phyloP scores from a whole-genome alignment of 768 basidiomycete species.

The Psilocybe subaeruginosa region DNA sequence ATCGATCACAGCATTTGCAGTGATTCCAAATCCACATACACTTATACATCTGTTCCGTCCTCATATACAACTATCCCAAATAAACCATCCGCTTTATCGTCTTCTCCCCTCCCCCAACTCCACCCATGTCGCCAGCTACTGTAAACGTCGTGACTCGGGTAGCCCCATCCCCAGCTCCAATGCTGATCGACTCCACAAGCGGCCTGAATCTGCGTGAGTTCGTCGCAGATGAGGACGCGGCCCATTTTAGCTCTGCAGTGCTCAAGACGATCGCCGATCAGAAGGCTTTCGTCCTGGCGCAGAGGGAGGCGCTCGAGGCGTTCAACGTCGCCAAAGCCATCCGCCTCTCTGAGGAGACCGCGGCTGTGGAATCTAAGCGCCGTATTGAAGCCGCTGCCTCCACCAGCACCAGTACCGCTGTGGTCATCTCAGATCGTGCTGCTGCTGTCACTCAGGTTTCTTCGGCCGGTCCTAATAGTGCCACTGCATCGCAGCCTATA shows the following conservation, averaged over 20 bases:
- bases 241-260: conserved; percentile 13
- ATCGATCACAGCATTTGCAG: conserved; percentile 1
- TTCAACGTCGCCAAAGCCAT: conserved; percentile 32
- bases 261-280: conserved; percentile 24
- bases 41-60: not conserved
- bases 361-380: conserved; percentile 22
- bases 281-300: conserved; percentile 30
- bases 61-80: not conserved
- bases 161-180: conserved; percentile 7
- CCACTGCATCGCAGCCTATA: conserved; percentile 11
- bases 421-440: not conserved
- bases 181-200: conserved; percentile 10
- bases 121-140: conserved; percentile 14
- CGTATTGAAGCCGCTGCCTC: conserved; percentile 7
- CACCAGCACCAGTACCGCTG: not conserved
- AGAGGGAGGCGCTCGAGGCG: conserved; percentile 31
- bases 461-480: conserved; percentile 4
- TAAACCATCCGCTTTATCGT: not conserved
- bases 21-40: conserved; percentile 2
- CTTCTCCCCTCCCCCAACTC: not conserved
- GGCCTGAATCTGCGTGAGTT: conserved; percentile 24
- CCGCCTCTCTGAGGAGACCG: conserved; percentile 28
- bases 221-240: conserved; percentile 24
- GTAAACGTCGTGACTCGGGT: conserved; percentile 15
- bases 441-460: conserved; percentile 3